Conservation (phyloP, 768 basidiomycete genomes). For the Phaeotremella fagi region DNA sequence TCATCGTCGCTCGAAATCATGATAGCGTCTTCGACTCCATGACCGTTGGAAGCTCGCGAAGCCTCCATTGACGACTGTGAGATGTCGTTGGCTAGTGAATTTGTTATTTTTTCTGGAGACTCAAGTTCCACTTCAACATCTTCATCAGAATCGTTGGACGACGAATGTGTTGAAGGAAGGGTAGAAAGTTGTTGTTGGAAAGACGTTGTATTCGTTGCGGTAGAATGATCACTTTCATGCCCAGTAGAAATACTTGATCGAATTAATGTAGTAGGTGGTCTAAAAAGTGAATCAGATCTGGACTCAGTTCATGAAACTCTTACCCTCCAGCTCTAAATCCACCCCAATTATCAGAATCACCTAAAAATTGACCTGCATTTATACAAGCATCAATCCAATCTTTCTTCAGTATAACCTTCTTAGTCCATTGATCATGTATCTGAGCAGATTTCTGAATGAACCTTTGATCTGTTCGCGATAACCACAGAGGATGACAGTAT, state of each 20-base stretch:
- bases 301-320: not conserved
- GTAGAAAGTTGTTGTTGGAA: too few relatives aligned
- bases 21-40: not conserved
- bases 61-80: too few relatives aligned
- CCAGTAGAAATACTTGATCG: too few relatives aligned
- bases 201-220: too few relatives aligned
- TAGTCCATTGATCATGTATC: slow-evolving; percentile 17
- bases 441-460: not conserved
- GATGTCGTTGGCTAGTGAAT: too few relatives aligned
- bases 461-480: not conserved
- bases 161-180: too few relatives aligned
- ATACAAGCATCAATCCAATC: slow-evolving; percentile 28
- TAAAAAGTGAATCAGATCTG: not conserved
- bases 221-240: too few relatives aligned
- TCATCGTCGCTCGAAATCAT: not conserved
- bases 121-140: too few relatives aligned
- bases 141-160: too few relatives aligned
- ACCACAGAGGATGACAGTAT: slow-evolving; percentile 34
- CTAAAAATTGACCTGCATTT: slow-evolving; percentile 20
- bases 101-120: too few relatives aligned
- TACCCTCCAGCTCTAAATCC: slow-evolving; percentile 4
- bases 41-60: too few relatives aligned
- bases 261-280: not conserved
- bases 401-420: slow-evolving; percentile 24
- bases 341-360: slow-evolving; percentile 30